Conservation (phyloP, 208 protist genomes). For the Leishmania tarentolae region DNA sequence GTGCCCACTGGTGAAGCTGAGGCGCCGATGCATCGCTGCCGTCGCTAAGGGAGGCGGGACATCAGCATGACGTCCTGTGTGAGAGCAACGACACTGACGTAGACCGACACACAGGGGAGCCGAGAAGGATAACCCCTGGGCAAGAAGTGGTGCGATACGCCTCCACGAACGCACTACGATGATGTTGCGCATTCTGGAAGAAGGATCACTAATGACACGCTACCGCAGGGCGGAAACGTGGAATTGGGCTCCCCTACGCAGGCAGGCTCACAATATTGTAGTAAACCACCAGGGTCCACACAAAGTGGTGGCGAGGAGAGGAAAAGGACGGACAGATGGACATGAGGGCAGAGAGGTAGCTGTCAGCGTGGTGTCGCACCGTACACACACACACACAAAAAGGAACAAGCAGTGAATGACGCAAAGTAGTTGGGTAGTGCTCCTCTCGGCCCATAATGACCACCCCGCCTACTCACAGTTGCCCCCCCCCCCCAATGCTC, state of each 20-base stretch:
- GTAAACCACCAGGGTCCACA: background rate
- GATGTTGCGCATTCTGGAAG: background rate
- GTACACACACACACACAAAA: background rate
- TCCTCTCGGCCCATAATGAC: constrained; percentile 1
- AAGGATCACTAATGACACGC: background rate
- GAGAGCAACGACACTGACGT: background rate
- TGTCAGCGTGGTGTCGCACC: background rate
- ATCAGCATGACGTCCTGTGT: constrained; percentile 8
- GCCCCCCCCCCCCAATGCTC: background rate
- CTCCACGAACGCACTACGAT: background rate
- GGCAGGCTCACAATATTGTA: background rate
- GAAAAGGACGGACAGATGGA: background rate
- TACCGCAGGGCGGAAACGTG: background rate
- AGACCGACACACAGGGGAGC: background rate
- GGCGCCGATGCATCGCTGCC: constrained; percentile 5
- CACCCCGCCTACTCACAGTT: background rate
- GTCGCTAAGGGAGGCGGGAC: constrained; percentile 17
- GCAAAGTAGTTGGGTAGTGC: constrained; percentile 1
- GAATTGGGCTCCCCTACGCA: background rate
- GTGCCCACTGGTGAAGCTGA: background rate
- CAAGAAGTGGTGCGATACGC: background rate
- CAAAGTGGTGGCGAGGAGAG: background rate
- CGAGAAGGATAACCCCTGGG: background rate
- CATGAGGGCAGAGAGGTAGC: background rate
- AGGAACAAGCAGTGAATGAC: background rate